Conservation (phyloP, 2,329 filamentous ascomycete species). For the Trichophyton benhamiae region DNA sequence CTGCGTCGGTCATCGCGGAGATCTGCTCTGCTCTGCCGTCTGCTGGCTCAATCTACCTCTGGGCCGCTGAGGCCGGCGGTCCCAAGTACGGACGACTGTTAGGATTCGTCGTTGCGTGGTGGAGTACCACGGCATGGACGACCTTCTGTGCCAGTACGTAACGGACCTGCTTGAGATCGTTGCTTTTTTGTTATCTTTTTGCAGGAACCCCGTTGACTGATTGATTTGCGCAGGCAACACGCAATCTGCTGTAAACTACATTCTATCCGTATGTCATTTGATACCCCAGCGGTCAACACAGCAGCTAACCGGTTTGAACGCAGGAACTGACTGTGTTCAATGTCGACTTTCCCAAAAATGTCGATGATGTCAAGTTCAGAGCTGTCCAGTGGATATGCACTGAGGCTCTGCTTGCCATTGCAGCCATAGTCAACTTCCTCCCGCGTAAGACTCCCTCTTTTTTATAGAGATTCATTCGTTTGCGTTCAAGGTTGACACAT, state of each 20-base stretch:
- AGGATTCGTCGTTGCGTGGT: slow-evolving; percentile 52
- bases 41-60: slow-evolving; percentile 49
- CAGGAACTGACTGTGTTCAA: slow-evolving; percentile 48
- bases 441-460: slow-evolving; percentile 31
- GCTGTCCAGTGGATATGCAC: slow-evolving; percentile 51
- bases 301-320: neutral
- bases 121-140: slow-evolving; percentile 52
- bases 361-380: slow-evolving; percentile 44
- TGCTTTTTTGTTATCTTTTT: neutral
- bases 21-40: slow-evolving; percentile 48
- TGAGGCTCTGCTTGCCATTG: slow-evolving; percentile 40
- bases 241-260: slow-evolving; percentile 41
- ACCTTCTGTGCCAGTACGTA: slow-evolving; percentile 42
- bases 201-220: neutral
- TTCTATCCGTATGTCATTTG: slow-evolving; percentile 36
- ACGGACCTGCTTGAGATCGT: neutral
- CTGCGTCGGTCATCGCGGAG: slow-evolving; percentile 48
- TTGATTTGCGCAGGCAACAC: slow-evolving; percentile 31
- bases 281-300: neutral
- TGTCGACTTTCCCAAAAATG: slow-evolving; percentile 43
- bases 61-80: slow-evolving; percentile 49
- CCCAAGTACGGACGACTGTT: slow-evolving; percentile 44
- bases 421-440: slow-evolving; percentile 39
- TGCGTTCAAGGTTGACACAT: neutral
- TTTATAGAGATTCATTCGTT: neutral